These are phyloP conservation scores for Colletotrichum sp. DNA, from an alignment of 2,329 filamentous ascomycete genomes.

Conservation along the genomic window DNA sequence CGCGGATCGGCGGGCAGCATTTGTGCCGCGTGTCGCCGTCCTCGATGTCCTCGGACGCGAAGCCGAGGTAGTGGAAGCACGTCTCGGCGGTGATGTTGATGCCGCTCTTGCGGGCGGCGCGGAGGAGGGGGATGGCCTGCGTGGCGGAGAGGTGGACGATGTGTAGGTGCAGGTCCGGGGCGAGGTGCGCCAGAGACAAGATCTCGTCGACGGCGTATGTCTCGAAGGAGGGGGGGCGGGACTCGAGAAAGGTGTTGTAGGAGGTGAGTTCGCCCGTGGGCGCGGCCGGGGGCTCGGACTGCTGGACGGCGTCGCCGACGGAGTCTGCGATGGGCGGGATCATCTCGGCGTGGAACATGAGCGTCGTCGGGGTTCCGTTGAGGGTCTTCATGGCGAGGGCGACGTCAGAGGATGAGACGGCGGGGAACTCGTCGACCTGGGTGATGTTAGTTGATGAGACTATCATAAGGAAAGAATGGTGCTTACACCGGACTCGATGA, in stretches of 20 bases:
- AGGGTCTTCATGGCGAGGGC: conserved; percentile 80
- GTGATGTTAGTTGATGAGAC: conserved; percentile 11
- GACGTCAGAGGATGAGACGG: conserved; percentile 82
- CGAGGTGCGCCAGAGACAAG: conserved; percentile 78
- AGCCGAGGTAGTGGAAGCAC: conserved; percentile 91
- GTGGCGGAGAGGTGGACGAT: conserved; percentile 94
- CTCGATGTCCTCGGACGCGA: conserved; percentile 81
- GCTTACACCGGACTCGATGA: conserved; percentile 93
- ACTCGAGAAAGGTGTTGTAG: conserved; percentile 91
- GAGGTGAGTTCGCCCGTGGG: conserved; percentile 75
- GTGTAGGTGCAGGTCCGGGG: conserved; percentile 84
- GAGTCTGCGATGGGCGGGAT: conserved; percentile 84
- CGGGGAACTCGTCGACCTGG: conserved; percentile 95
- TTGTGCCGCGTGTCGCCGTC: conserved; percentile 92
- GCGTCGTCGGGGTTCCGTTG: conserved; percentile 80
- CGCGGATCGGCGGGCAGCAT: conserved; percentile 91
- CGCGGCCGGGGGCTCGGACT: conserved; percentile 70
- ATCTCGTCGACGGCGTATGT: conserved; percentile 91
- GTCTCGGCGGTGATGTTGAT: conserved; percentile 93
- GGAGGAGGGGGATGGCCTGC: conserved; percentile 83
- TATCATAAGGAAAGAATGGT: accelerated
- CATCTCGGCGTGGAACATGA: conserved; percentile 99
- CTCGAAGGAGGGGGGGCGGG: conserved; percentile 87
- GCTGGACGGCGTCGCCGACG: conserved; percentile 77
- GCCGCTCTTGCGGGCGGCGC: conserved; percentile 73